Conservation (phyloP, 2,329 filamentous ascomycete species). For the Colletotrichum liaoningense region DNA sequence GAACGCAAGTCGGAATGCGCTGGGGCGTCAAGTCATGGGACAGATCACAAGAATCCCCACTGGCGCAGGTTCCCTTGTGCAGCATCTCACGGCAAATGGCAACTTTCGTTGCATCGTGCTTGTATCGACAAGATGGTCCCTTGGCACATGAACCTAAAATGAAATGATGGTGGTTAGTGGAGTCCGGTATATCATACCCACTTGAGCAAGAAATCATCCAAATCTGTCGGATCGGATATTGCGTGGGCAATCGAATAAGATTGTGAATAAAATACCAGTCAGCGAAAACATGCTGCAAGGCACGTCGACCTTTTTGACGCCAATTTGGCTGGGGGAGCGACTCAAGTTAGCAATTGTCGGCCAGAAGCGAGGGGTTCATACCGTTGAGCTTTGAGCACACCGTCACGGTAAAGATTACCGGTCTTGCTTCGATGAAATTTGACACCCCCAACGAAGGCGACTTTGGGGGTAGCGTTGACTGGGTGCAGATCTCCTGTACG, state of each 20-base stretch:
- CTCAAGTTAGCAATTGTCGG: conserved; percentile 51
- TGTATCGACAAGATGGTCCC: conserved; percentile 82
- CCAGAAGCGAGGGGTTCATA: conserved; percentile 58
- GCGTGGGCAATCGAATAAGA: conserved; percentile 44
- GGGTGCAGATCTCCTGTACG: conserved; percentile 68
- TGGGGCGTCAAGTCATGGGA: conserved; percentile 88
- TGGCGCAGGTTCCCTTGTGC: conserved; percentile 80
- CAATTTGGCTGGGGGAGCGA: conserved; percentile 55
- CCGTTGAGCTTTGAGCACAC: conserved; percentile 81
- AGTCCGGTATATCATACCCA: conserved; percentile 49
- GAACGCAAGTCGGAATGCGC: conserved; percentile 87
- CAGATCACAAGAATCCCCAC: conserved; percentile 86
- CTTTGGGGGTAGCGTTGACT: conserved; percentile 79
- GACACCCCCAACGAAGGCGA: conserved; percentile 78
- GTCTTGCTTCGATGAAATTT: conserved; percentile 88
- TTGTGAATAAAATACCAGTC: conserved; percentile 70
- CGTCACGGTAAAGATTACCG: conserved; percentile 85
- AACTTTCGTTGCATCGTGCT: conserved; percentile 88
- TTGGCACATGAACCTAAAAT: conserved; percentile 83
- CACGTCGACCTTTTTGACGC: conserved; percentile 76
- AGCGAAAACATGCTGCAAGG: conserved; percentile 79
- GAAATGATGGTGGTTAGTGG: conserved; percentile 55
- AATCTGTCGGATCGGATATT: background rate
- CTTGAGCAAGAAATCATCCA: conserved; percentile 3
- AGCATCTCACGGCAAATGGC: conserved; percentile 91